These are phyloP conservation scores for Penicillium samsonianum DNA, from an alignment of 495 filamentous ascomycete species.

Conservation along the genomic window DNA sequence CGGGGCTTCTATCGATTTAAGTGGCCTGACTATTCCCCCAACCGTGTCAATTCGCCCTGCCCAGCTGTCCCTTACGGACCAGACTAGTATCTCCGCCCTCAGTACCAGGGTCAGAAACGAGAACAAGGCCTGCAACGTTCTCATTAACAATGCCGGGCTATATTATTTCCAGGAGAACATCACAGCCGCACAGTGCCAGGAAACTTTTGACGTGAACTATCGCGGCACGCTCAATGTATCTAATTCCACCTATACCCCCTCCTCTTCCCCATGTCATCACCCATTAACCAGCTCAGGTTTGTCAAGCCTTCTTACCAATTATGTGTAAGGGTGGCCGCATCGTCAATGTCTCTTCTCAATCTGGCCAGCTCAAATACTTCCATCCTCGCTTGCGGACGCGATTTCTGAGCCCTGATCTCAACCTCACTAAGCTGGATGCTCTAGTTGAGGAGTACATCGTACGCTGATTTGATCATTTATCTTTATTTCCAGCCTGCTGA, in stretches of 20 bases:
- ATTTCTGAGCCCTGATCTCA: constrained; percentile 7
- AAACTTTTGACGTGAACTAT: constrained; percentile 7
- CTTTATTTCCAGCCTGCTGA: not conserved
- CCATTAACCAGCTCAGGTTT: not conserved
- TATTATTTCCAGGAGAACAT: constrained; percentile 7
- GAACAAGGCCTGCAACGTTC: not conserved
- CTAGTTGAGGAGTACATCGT: not conserved
- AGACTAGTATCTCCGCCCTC: constrained; percentile 3
- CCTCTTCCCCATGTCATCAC: no score
- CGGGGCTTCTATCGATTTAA: not conserved
- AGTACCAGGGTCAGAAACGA: constrained; percentile 5
- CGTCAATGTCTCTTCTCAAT: constrained; percentile 34
- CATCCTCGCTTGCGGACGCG: constrained; percentile 9
- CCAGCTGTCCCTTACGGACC: constrained; percentile 2
- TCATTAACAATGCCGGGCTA: constrained; percentile 8
- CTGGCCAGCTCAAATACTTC: constrained; percentile 16
- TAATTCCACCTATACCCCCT: no score
- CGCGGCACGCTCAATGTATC: constrained; percentile 1
- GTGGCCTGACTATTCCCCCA: not conserved
- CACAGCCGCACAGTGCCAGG: not conserved
- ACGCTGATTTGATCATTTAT: not conserved
- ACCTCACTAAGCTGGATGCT: not conserved
- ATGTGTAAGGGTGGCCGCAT: constrained; percentile 26
- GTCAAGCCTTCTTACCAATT: constrained; percentile 12
- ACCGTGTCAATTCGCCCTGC: not conserved